Conservation (phyloP, 768 basidiomycete species). For the Myochromella boudieri region DNA sequence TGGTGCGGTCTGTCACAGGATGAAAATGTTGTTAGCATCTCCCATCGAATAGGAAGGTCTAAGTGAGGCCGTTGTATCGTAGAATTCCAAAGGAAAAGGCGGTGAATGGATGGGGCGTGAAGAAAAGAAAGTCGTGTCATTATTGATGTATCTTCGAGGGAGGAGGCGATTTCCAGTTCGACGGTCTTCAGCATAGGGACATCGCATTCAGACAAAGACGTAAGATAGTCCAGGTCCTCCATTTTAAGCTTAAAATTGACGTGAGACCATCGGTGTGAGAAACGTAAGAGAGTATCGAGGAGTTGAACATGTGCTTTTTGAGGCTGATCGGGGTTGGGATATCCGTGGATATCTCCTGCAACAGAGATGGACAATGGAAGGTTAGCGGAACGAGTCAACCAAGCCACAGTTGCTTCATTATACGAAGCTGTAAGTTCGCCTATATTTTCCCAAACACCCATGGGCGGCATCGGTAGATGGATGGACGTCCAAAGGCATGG, state of each 20-base stretch:
- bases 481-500: constrained; percentile 2
- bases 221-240: background rate
- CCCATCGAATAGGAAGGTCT: background rate
- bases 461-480: background rate
- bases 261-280: background rate
- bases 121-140: background rate
- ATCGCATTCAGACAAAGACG: background rate
- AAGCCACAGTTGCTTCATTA: background rate
- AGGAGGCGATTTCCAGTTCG: background rate
- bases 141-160: background rate
- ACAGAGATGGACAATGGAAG: constrained; percentile 7
- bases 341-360: background rate
- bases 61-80: background rate
- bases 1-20: background rate
- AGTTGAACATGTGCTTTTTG: background rate
- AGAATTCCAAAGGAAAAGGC: background rate
- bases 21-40: background rate
- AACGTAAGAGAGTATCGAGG: background rate
- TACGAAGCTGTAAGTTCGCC: background rate
- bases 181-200: background rate
- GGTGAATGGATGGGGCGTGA: background rate
- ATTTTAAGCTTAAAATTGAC: background rate
- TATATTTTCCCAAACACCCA: background rate
- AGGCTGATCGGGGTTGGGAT: background rate
- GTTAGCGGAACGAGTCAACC: constrained; percentile 2